Evolutionary conservation across 2,329 filamentous ascomycete species (phyloP).

Genomic region (Ophiobolus disseminans): DNA sequence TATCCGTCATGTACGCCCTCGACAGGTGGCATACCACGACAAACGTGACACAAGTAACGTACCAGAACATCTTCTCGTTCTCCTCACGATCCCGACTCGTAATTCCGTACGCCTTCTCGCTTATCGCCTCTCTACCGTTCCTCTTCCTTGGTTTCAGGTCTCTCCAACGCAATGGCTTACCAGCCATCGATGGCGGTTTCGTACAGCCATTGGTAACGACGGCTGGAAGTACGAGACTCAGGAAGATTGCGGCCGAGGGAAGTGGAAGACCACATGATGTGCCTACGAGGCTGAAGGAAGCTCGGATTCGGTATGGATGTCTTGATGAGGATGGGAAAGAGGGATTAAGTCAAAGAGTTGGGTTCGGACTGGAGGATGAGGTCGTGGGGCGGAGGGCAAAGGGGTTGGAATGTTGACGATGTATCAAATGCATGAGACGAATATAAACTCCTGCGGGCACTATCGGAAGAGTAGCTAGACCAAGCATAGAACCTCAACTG

Average conservation of each 20-base stretch:
- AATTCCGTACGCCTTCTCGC: conserved; percentile 1
- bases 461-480: no score
- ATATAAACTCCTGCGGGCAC: no score
- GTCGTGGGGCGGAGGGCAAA: no score
- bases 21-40: conserved; percentile 3
- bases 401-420: no score
- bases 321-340: background rate
- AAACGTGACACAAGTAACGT: conserved; percentile 2
- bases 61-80: conserved; percentile 10
- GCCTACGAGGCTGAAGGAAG: background rate
- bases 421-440: no score
- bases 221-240: background rate
- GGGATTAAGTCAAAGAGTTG: background rate
- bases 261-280: background rate
- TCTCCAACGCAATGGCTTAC: background rate
- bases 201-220: background rate
- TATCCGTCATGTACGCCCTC: conserved; percentile 6
- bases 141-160: background rate
- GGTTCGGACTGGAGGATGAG: background rate
- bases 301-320: background rate
- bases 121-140: background rate
- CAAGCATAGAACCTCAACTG: no score
- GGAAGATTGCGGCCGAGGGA: background rate
- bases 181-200: background rate
- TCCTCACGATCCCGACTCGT: conserved; percentile 1